phyloP scores from a whole-genome alignment of 495 filamentous ascomycete species.

The Penicillium lividum region DNA sequence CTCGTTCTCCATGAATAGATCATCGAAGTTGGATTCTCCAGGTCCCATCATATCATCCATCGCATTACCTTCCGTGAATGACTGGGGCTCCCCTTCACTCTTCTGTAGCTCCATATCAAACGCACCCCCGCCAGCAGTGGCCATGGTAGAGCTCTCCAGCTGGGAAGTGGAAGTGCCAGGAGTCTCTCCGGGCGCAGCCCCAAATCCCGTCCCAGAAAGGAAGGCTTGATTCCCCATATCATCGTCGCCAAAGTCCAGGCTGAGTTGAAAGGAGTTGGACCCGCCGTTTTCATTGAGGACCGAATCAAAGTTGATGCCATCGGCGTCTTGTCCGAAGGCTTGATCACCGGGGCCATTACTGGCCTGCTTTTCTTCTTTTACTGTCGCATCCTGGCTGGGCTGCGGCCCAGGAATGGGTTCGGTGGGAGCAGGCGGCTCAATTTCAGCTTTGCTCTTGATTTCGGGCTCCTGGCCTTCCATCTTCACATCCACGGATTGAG shows the following conservation, averaged over 20 bases:
- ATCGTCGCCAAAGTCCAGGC: constrained; percentile 49
- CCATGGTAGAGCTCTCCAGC: constrained; percentile 30
- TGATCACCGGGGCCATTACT: constrained; percentile 22
- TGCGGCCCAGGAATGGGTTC: constrained; percentile 16
- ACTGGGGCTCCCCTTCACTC: constrained; percentile 19
- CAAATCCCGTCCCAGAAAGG: constrained; percentile 40
- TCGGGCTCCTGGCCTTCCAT: constrained; percentile 16
- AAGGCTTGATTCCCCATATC: constrained; percentile 48
- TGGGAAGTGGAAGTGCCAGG: constrained; percentile 28
- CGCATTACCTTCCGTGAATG: constrained; percentile 18
- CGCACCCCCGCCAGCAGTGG: constrained; percentile 41
- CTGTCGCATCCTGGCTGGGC: constrained; percentile 17
- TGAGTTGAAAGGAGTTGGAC: constrained; percentile 46
- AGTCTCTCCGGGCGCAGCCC: constrained; percentile 20
- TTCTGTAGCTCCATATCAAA: constrained; percentile 47
- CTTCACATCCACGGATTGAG: constrained; percentile 16
- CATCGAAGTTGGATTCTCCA: constrained; percentile 53
- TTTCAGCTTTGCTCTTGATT: constrained; percentile 20
- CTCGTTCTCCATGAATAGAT: constrained; percentile 50
- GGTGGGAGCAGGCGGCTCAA: constrained; percentile 14
- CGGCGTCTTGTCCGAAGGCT: constrained; percentile 20
- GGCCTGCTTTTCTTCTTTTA: constrained; percentile 31
- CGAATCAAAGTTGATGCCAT: constrained; percentile 44
- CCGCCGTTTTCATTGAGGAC: constrained; percentile 36
- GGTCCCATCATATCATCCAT: constrained; percentile 45